Percentiles rank a stretch among this genome's conserved stretches.
Evolutionary conservation across 345 rosid species (phyloP).

Genomic region (Diplotaxis tenuifolia): DNA sequence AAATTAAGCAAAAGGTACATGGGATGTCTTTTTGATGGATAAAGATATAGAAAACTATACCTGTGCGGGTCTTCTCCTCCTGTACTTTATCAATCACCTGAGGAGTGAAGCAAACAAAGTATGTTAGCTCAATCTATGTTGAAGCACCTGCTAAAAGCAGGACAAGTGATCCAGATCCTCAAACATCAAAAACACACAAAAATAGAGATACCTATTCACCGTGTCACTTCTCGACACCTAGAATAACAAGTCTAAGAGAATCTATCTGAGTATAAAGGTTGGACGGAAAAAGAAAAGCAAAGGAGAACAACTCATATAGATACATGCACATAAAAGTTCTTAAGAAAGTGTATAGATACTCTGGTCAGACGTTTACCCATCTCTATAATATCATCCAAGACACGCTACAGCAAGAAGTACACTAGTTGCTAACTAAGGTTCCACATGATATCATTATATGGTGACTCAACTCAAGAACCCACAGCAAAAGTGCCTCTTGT

Average conservation of each 20-base stretch:
- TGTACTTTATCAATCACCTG: slow-evolving; percentile 42
- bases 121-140: not conserved
- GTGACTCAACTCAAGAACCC: not conserved
- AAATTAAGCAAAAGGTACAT: not conserved
- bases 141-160: not conserved
- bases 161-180: not conserved
- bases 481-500: slow-evolving; percentile 12
- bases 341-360: not conserved
- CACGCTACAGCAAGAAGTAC: slow-evolving; percentile 29
- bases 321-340: not conserved
- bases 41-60: slow-evolving; percentile 6
- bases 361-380: slow-evolving; percentile 34
- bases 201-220: not conserved
- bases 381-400: slow-evolving; percentile 33
- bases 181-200: not conserved
- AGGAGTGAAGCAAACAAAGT: not conserved
- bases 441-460: not conserved
- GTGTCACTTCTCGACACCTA: not conserved
- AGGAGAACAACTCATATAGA: not conserved
- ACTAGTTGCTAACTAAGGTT: not conserved
- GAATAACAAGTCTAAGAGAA: not conserved
- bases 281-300: not conserved
- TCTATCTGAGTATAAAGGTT: not conserved
- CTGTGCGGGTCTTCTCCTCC: slow-evolving; percentile 37
- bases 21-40: not conserved